Evolutionary conservation across 2,329 filamentous ascomycete species (phyloP).

Genomic region (Cladosporium sp.): DNA sequence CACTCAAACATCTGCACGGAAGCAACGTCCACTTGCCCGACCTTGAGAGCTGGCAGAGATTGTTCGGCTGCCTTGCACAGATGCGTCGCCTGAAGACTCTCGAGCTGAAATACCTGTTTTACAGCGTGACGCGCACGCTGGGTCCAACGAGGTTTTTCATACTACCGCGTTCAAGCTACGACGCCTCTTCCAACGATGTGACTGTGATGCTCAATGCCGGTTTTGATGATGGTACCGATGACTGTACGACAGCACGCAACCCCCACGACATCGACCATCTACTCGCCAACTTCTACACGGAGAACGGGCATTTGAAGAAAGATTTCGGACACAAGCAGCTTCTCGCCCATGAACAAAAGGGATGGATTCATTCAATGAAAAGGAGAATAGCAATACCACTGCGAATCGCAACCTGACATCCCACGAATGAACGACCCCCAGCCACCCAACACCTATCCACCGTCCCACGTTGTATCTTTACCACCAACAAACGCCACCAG

Average conservation of each 20-base stretch:
- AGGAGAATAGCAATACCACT: no score
- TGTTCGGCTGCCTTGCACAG: not conserved
- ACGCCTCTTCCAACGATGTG: not conserved
- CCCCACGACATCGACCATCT: not conserved
- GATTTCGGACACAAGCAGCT: conserved; percentile 5
- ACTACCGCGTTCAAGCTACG: conserved; percentile 1
- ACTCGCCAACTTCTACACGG: conserved; percentile 2
- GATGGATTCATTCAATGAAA: no score
- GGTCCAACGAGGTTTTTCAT: not conserved
- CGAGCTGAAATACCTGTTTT: not conserved
- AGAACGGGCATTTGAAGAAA: not conserved
- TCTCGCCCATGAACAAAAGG: not conserved
- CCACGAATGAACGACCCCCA: no score
- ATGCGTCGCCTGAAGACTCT: conserved; percentile 1
- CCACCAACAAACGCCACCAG: no score
- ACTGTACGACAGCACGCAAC: no score
- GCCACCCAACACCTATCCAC: no score
- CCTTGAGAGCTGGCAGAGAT: not conserved
- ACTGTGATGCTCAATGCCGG: no score
- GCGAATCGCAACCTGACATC: no score
- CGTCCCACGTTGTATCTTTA: no score
- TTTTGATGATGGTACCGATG: no score
- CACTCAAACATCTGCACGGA: not conserved
- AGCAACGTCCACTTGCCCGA: not conserved
- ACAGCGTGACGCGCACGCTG: not conserved